These are phyloP conservation scores for Hypomontagnella submonticulosa DNA, from an alignment of 495 filamentous ascomycete species.

Conservation along the genomic window DNA sequence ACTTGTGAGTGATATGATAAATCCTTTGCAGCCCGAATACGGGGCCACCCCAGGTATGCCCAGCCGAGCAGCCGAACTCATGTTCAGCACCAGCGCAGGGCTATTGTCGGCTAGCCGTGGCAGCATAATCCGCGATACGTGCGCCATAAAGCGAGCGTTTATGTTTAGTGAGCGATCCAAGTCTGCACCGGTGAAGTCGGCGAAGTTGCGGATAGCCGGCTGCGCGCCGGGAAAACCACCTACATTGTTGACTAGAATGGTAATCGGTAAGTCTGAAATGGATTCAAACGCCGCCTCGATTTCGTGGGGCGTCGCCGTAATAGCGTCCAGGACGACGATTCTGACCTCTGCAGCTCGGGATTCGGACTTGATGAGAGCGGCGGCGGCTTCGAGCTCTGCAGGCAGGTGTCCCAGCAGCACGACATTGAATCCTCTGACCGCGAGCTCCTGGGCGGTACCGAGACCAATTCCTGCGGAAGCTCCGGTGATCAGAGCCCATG, in stretches of 20 bases:
- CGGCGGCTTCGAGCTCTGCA: conserved; percentile 39
- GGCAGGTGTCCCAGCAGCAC: conserved; percentile 59
- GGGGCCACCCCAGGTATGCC: conserved; percentile 47
- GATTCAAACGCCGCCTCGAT: conserved; percentile 31
- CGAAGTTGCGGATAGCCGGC: conserved; percentile 38
- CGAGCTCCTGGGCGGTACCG: conserved; percentile 60
- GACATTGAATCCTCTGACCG: conserved; percentile 63
- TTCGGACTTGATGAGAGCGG: conserved; percentile 20
- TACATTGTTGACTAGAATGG: conserved; percentile 51
- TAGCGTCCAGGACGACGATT: conserved; percentile 35
- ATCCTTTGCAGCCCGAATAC: conserved; percentile 48
- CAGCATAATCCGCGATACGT: conserved; percentile 46
- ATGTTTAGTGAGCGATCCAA: conserved; percentile 47
- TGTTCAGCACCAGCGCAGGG: conserved; percentile 42
- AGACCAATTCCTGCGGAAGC: conserved; percentile 67
- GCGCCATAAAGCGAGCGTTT: conserved; percentile 55
- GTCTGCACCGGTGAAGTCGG: conserved; percentile 35
- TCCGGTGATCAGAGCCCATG: conserved; percentile 65
- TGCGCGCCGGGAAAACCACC: conserved; percentile 38
- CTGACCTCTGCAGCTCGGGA: conserved; percentile 26
- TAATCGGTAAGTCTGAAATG: conserved; percentile 37
- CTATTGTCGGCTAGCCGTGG: conserved; percentile 32
- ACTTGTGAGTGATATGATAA: conserved; percentile 39
- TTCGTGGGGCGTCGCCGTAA: conserved; percentile 37
- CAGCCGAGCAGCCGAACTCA: conserved; percentile 44